Conservation (phyloP, 1,139 yeast genomes). For the Magnusiomyces fungicola region DNA sequence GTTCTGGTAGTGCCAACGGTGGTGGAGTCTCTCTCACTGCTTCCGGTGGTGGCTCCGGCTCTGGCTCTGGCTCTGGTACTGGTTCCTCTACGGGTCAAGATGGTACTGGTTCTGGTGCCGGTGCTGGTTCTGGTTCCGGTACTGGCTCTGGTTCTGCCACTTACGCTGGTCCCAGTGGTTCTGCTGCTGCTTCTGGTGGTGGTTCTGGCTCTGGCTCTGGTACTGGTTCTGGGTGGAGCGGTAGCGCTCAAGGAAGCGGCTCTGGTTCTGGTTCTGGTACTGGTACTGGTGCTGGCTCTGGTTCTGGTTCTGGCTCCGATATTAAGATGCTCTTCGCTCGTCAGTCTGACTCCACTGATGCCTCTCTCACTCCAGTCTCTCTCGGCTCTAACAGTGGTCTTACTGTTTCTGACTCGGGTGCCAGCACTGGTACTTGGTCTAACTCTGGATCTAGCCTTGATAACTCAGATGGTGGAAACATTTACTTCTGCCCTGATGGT, state of each 20-base stretch:
- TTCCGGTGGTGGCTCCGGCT: slow-evolving; percentile 1
- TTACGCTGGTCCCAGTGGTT: background rate
- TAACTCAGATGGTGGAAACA: background rate
- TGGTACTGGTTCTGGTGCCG: slow-evolving; percentile 1
- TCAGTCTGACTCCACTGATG: background rate
- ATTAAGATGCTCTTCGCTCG: background rate
- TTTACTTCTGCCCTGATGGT: background rate
- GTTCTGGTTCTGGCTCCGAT: slow-evolving; percentile 1
- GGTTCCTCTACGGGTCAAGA: background rate
- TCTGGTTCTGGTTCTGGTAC: slow-evolving; percentile 1
- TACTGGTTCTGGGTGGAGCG: slow-evolving; percentile 1
- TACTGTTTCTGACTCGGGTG: background rate
- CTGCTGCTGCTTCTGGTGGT: background rate
- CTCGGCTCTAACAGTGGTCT: background rate
- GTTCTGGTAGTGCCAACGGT: background rate
- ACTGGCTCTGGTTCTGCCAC: slow-evolving; percentile 3
- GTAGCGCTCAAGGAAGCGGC: background rate
- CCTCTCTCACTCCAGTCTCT: background rate
- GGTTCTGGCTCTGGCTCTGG: background rate
- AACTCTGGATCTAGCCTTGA: background rate
- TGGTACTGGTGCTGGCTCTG: slow-evolving; percentile 4
- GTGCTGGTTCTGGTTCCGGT: slow-evolving; percentile 4
- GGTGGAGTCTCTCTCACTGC: slow-evolving; percentile 2
- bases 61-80: slow-evolving; percentile 3
- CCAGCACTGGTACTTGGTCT: background rate